Percentiles rank a stretch among this genome's conserved stretches.
Evolutionary conservation across 768 basidiomycete species (phyloP).

Genomic region (Epithele typhae): DNA sequence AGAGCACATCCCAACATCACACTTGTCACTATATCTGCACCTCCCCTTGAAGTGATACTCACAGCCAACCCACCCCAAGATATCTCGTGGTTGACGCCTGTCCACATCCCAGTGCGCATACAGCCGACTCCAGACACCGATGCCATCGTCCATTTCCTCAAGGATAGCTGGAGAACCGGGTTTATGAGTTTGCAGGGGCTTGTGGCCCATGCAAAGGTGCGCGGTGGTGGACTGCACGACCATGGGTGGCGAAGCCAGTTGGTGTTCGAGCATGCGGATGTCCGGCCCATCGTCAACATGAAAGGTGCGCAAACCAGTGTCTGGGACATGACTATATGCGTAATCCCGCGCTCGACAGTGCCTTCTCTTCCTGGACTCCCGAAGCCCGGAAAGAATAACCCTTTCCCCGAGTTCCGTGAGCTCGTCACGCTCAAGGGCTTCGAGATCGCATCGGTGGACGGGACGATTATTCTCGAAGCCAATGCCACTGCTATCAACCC

Average conservation of each 20-base stretch:
- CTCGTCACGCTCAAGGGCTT: slow-evolving; percentile 61
- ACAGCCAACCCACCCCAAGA: slow-evolving; percentile 48
- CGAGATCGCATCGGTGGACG: slow-evolving; percentile 32
- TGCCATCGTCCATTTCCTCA: slow-evolving; percentile 45
- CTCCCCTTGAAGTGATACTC: slow-evolving; percentile 53
- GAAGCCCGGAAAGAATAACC: slow-evolving; percentile 42
- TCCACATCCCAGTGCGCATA: slow-evolving; percentile 49
- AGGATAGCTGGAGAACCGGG: slow-evolving; percentile 56
- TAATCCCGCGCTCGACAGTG: slow-evolving; percentile 36
- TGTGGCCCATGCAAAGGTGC: slow-evolving; percentile 40
- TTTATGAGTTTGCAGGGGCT: slow-evolving; percentile 39
- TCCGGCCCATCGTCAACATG: slow-evolving; percentile 44
- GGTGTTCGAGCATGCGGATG: slow-evolving; percentile 36
- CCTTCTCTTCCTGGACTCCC: slow-evolving; percentile 66
- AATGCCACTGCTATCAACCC: slow-evolving; percentile 58
- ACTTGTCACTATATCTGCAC: slow-evolving; percentile 44
- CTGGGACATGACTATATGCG: no score
- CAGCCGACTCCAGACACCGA: slow-evolving; percentile 50
- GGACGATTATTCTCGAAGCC: slow-evolving; percentile 34
- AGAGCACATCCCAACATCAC: slow-evolving; percentile 32
- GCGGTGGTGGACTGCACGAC: slow-evolving; percentile 44
- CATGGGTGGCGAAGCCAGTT: slow-evolving; percentile 45
- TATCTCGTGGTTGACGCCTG: slow-evolving; percentile 51
- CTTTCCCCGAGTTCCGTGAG: slow-evolving; percentile 53
- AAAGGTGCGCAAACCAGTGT: slow-evolving; percentile 43